Evolutionary conservation across 148 eudicot genomes (phyloP), one percentile per base, ranked within the genome.

Genomic region (Fallopia convolvulus): DNA sequence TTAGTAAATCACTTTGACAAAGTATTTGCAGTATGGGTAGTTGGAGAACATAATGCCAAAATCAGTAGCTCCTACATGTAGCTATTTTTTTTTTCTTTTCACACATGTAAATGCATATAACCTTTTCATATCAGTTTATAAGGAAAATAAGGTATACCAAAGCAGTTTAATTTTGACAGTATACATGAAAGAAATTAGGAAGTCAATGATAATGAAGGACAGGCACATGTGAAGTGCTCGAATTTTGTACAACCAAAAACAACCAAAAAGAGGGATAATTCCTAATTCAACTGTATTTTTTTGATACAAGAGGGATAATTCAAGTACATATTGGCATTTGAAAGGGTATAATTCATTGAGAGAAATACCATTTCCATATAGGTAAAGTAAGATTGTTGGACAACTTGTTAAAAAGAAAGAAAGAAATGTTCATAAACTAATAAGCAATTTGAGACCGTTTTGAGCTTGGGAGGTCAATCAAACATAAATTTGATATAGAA

Each of bases 401-500:
- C 18, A 66, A 66, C 72, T 66, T 21, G 44, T 66, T 26, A 26
- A 26, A 26, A 63, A 26, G 6, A 66, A 66, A 14, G 4, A 11
- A 66, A 33, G 8, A 63, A 36, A 66, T 9, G 33, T 33, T 13
- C 44, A 26, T 61, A 61, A 66, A 66, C 72, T 66, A 66, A 66
- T 66, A 66, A 66, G 15, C 72, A 33, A 4, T 66, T 9, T 66
- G 72, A 33, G 72, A 66, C 72, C 72, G 44, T 26, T 66, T 33
- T 66, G 44, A 66, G 72, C 41, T 66, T 66, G 8, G 42, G 72
- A 33, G 72, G 72, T 66, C 72, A 66, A 66, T 66, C 30, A 26
- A 26, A 26, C 30, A 26, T 26, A 26, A 26, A 26, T 26, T 26
- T 26, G 30, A 26, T 26, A 26, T 26, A 26, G 0, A 26, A n/a